These are phyloP conservation scores for Trifolium subterraneum DNA, from an alignment of 306 rosid species.

Conservation along the genomic window DNA sequence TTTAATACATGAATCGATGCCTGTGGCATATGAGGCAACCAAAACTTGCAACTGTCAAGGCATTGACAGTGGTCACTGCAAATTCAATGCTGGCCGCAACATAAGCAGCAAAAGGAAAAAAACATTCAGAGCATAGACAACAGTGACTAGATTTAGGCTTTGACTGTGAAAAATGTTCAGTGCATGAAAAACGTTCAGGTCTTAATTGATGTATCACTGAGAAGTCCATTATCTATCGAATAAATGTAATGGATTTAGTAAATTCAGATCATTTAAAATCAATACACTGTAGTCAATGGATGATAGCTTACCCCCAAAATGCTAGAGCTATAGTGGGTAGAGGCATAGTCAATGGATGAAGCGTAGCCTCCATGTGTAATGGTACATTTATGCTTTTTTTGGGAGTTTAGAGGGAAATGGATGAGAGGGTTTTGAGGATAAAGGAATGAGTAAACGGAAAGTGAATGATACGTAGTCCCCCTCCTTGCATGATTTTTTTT, in stretches of 20 bases:
- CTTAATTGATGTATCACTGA: neutral
- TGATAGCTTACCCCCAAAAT: neutral
- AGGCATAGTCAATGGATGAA: too few relatives aligned
- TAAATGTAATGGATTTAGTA: neutral
- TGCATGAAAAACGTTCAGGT: too few relatives aligned
- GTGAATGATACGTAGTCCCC: too few relatives aligned
- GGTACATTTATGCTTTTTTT: neutral
- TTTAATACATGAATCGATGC: too few relatives aligned
- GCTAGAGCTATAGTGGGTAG: too few relatives aligned
- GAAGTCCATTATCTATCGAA: neutral
- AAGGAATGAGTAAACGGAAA: too few relatives aligned
- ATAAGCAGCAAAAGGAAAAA: neutral
- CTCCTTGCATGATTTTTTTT: too few relatives aligned
- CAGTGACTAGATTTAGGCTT: neutral
- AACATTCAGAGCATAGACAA: neutral
- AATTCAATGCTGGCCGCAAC: neutral
- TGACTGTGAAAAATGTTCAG: neutral
- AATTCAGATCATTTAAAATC: neutral
- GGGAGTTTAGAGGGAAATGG: too few relatives aligned
- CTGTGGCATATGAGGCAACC: neutral
- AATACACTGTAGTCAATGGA: neutral
- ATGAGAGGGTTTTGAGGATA: too few relatives aligned
- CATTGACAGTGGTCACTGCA: neutral
- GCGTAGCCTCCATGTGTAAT: neutral
- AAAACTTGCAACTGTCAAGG: neutral